A percentile compares a stretch with the other conserved stretches of the same genome.
Conservation (phyloP, 2,329 filamentous ascomycete genomes). For the Arthrobotrys musiformis region DNA sequence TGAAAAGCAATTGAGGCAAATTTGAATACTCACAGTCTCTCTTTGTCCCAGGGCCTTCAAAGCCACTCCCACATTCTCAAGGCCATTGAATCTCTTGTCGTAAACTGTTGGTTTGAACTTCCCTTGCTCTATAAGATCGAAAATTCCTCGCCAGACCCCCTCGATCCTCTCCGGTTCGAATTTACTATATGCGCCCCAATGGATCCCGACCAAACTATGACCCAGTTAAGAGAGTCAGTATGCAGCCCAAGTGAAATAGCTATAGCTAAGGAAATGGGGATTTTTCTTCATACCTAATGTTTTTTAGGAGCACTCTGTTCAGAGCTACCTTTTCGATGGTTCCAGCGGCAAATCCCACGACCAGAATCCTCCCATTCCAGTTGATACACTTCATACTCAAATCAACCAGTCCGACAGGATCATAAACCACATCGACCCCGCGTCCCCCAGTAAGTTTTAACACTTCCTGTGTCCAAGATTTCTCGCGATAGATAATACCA, state of each 20-base stretch:
- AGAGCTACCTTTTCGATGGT: conserved; percentile 90
- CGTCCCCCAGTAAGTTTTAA: conserved; percentile 78
- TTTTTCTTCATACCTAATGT: conserved; percentile 37
- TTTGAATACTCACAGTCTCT: conserved; percentile 68
- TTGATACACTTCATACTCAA: conserved; percentile 88
- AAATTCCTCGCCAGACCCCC: conserved; percentile 83
- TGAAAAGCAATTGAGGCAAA: background rate
- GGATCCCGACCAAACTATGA: conserved; percentile 80
- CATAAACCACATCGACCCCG: conserved; percentile 92
- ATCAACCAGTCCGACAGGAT: conserved; percentile 90
- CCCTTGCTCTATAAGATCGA: conserved; percentile 77
- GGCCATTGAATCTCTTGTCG: conserved; percentile 82
- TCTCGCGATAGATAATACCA: conserved; percentile 77
- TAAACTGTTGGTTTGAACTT: conserved; percentile 87
- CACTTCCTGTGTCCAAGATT: conserved; percentile 74
- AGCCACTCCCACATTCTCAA: conserved; percentile 81
- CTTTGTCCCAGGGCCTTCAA: conserved; percentile 80
- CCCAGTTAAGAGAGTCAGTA: background rate
- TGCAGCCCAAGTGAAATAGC: background rate
- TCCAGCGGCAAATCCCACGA: conserved; percentile 89
- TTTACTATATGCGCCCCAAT: conserved; percentile 86
- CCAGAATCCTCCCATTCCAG: conserved; percentile 88
- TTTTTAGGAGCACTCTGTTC: conserved; percentile 81
- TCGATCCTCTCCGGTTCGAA: conserved; percentile 77
- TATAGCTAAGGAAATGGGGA: background rate